phyloP scores from a whole-genome alignment of 2,329 filamentous ascomycete genomes.

The Fusarium sterilihyphosum region DNA sequence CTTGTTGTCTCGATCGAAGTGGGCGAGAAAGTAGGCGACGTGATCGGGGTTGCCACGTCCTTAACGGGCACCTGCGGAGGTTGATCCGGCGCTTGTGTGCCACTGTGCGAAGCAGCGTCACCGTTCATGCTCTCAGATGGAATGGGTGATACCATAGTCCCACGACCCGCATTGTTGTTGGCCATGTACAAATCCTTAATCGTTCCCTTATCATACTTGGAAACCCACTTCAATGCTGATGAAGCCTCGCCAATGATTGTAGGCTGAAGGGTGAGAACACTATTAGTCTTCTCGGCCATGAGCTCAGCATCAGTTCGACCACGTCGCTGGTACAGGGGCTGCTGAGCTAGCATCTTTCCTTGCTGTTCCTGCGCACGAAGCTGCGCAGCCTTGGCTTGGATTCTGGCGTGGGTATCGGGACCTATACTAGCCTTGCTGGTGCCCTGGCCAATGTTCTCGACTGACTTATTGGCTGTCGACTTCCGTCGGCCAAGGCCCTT shows the following conservation, averaged over 20 bases:
- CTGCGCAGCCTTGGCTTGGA: slow-evolving; percentile 88
- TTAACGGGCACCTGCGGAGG: slow-evolving; percentile 57
- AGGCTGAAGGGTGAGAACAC: slow-evolving; percentile 87
- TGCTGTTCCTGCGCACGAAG: slow-evolving; percentile 78
- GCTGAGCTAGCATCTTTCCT: slow-evolving; percentile 58
- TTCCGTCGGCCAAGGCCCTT: slow-evolving; percentile 73
- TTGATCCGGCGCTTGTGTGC: slow-evolving; percentile 37
- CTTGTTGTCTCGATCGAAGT: slow-evolving; percentile 25
- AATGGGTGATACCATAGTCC: slow-evolving; percentile 53
- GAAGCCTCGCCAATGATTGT: slow-evolving; percentile 87
- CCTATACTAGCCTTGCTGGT: slow-evolving; percentile 85
- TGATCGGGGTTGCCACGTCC: slow-evolving; percentile 37
- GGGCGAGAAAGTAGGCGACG: slow-evolving; percentile 41
- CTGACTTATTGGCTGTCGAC: slow-evolving; percentile 71
- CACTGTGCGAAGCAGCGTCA: slow-evolving; percentile 14
- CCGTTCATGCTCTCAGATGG: slow-evolving; percentile 49
- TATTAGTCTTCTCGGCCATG: slow-evolving; percentile 81
- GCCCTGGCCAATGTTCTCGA: slow-evolving; percentile 58
- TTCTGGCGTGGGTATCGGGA: slow-evolving; percentile 90
- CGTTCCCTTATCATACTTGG: slow-evolving; percentile 89
- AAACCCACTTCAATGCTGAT: slow-evolving; percentile 96
- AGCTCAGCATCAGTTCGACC: slow-evolving; percentile 65
- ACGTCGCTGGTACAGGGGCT: slow-evolving; percentile 55
- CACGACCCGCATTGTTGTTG: slow-evolving; percentile 77
- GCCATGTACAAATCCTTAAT: slow-evolving; percentile 88